Evolutionary conservation across 2,329 filamentous ascomycete genomes (phyloP), one percentile per base, ranked within the genome.

Genomic region (Scedosporium apiospermum): DNA sequence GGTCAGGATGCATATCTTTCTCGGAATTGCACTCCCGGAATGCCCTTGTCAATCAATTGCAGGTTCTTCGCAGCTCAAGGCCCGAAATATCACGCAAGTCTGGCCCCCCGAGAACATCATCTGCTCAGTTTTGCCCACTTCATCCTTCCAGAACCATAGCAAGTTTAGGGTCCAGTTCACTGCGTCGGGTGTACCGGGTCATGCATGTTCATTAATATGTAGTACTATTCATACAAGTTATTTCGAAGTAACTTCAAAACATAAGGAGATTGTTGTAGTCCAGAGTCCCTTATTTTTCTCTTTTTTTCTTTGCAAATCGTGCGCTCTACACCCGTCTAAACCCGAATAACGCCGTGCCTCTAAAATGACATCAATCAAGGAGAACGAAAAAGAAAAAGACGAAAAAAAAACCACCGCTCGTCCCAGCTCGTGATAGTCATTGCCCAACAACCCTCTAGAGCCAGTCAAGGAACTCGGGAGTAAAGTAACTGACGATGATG

Each of bases 401-500:
- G 49, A 59, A 59, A 53, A 59, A 53, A 12, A 12, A 44, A 42
- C 38, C 55, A 38, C 10, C 21, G n/a, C 2, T 55, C 14, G 62
- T 57, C 21, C 57, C 42, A 23, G 27, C 44, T 34, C 49, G 26
- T 63, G 30, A 38, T 34, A 34, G 34, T 18, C 34, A 51, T 9
- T 49, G 23, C 16, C 14, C 12, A 61, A 46, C 42, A 44, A 30
- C 26, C 16, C 12, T 51, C 55, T 65, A 66, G 63, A 88, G 75
- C 85, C 85, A 88, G 72, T 88, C 85, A 27, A 89, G 76, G 71
- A 89, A 88, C 67, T 88, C 90, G 0, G 95, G 95, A 0, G 90
- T 93, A 71, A 98, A 98, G 76, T 99, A 99, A 75, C 86, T 95
- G 69, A 98, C 84, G 53, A 99, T 84, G 70, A 99, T 98, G 0